Base-by-base conservation (phyloP, 352 stramenopile genomes). In the Phytophthora quininea region DNA sequence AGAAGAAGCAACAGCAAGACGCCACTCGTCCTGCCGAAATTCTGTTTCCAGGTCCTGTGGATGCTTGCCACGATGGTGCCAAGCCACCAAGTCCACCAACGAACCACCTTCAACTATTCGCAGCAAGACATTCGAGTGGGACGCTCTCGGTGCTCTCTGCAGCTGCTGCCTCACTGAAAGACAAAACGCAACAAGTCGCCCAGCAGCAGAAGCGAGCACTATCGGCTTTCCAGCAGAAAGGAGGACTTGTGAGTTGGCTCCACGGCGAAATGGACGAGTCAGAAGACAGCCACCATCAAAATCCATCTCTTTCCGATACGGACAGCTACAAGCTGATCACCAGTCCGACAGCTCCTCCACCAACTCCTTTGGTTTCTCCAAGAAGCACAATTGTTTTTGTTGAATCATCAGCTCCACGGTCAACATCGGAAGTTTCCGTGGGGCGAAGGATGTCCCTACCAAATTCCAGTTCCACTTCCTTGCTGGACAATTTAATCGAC, bases 241-340 rank as follows among this genome's bases (percentile, higher is more conserved):
- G 82, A n/a, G 82, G 82, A 5, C 56, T 91, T 3, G 82, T 89
- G 0, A 54, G 82, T 10, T 91, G 82, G 82, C 64, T 91, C 2
- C 82, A 91, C 38, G 82, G 80, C n/a, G 82, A 89, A n/a, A 59
- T 66, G 24, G 57, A 57, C 3, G 42, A 51, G 12, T 35, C 58
- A 7, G 50, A 43, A 24, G 50, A 48, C 32, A 30, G 30, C 15
- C 43, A 24, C 29, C 43, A 49, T 8, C 12, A 49, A 12, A n/a
- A 24, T 29, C 12, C 12, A n/a, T 29, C 19, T 24, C 19, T 24
- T 24, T 24, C 19, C 19, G 19, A 24, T 24, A 24, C 19, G 19
- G 19, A 24, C 19, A 24, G 19, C 19, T 24, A 24, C 19, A 24
- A 24, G 19, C 19, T 24, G 19, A 24, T 24, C 19, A 24, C 19